phyloP scores from a whole-genome alignment of 345 rosid species.

The Aegle marmelos region DNA sequence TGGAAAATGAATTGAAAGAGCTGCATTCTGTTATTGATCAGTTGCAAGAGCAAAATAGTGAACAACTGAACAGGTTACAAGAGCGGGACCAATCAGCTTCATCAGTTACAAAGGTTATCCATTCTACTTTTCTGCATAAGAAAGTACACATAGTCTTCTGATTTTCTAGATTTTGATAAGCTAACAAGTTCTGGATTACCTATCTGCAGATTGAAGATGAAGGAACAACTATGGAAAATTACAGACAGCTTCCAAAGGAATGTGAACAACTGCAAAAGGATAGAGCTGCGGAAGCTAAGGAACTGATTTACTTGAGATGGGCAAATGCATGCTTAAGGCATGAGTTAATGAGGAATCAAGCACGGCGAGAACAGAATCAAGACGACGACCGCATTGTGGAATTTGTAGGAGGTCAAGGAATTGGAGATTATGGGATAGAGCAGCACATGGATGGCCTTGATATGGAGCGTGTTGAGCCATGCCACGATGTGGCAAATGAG shows the following conservation, averaged over 20 bases:
- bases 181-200: not conserved
- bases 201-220: conserved; percentile 35
- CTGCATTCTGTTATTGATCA: conserved; percentile 22
- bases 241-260: conserved; percentile 39
- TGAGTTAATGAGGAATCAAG: conserved; percentile 40
- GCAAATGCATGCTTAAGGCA: conserved; percentile 73
- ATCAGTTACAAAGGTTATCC: conserved; percentile 38
- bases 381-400: conserved; percentile 26
- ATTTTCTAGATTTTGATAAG: not conserved
- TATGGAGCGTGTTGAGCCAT: conserved; percentile 9
- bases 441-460: conserved; percentile 25
- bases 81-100: conserved; percentile 24
- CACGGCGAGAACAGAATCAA: conserved; percentile 19
- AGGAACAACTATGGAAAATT: conserved; percentile 31
- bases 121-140: not conserved
- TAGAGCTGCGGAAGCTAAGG: conserved; percentile 41
- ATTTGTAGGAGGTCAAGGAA: conserved; percentile 17
- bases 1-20: conserved; percentile 40
- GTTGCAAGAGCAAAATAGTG: conserved; percentile 44
- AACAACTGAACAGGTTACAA: conserved; percentile 25
- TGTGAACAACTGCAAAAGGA: conserved; percentile 44
- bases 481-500: not conserved
- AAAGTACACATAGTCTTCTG: not conserved
- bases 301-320: conserved; percentile 62
- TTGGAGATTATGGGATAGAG: conserved; percentile 19